Conservation (phyloP, 371 early-diverging fungal genomes). For the Mycotypha africana region DNA sequence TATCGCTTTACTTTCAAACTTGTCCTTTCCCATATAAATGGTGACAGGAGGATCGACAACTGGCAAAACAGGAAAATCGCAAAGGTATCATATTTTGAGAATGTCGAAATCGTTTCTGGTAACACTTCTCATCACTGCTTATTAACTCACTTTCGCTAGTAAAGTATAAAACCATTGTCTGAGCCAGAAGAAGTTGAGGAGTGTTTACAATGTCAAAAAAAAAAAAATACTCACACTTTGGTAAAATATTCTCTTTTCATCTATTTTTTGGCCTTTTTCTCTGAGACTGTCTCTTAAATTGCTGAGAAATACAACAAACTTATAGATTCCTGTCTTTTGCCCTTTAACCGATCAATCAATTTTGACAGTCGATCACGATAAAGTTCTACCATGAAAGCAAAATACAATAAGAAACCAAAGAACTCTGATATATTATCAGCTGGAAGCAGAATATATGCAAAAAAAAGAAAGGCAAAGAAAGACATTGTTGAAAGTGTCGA, state of each 20-base stretch:
- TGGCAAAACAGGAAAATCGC: neutral
- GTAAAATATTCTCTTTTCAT: too few relatives aligned
- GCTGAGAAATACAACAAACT: neutral
- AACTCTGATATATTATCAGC: conserved; percentile 61
- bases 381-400: conserved; percentile 11
- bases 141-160: conserved; percentile 15
- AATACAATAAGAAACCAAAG: conserved; percentile 24
- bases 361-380: too few relatives aligned
- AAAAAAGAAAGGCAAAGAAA: conserved; percentile 62
- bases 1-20: conserved; percentile 76
- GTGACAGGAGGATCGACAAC: conserved; percentile 72
- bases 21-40: conserved; percentile 97
- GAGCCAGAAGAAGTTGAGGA: too few relatives aligned
- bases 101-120: too few relatives aligned
- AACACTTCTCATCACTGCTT: neutral
- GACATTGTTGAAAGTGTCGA: conserved; percentile 57
- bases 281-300: neutral
- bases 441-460: conserved; percentile 64
- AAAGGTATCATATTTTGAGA: too few relatives aligned
- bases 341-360: too few relatives aligned
- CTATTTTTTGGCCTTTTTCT: too few relatives aligned
- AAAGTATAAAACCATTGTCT: conserved; percentile 25
- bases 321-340: neutral
- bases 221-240: too few relatives aligned
- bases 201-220: too few relatives aligned